A percentile compares a stretch with the other conserved stretches of the same genome.
Conservation (phyloP, 768 basidiomycete genomes). For the Leccinum subgranulosum region DNA sequence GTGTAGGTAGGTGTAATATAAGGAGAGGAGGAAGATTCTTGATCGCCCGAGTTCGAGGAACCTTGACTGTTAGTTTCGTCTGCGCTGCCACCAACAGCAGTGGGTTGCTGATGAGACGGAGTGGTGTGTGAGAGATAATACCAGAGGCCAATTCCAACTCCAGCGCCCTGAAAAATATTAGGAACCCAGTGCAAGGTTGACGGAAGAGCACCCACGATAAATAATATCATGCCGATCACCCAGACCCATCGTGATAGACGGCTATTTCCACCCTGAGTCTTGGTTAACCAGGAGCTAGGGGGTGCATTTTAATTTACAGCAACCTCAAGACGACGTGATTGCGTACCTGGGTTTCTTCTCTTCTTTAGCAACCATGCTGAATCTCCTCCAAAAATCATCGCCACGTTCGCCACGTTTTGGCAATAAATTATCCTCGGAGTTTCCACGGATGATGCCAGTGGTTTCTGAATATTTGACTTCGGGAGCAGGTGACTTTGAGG, state of each 20-base stretch:
- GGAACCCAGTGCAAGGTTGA: not conserved
- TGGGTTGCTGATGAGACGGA: slow-evolving; percentile 50
- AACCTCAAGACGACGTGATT: not conserved
- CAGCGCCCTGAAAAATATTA: slow-evolving; percentile 38
- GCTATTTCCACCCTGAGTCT: slow-evolving; percentile 54
- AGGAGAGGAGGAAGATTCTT: slow-evolving; percentile 23
- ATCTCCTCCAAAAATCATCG: slow-evolving; percentile 85
- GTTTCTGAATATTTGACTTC: slow-evolving; percentile 49
- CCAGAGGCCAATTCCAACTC: slow-evolving; percentile 56
- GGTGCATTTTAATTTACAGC: not conserved
- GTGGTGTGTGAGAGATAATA: slow-evolving; percentile 55
- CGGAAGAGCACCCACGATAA: slow-evolving; percentile 41
- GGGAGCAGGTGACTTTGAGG: slow-evolving; percentile 37
- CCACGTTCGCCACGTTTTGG: slow-evolving; percentile 69
- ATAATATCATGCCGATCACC: slow-evolving; percentile 57
- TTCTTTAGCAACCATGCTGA: slow-evolving; percentile 78
- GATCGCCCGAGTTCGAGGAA: slow-evolving; percentile 11
- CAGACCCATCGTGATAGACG: slow-evolving; percentile 67
- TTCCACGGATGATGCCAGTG: slow-evolving; percentile 56
- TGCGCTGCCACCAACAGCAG: slow-evolving; percentile 61
- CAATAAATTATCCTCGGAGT: slow-evolving; percentile 63
- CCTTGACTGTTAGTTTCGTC: slow-evolving; percentile 33
- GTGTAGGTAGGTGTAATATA: slow-evolving; percentile 65
- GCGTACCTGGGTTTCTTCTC: slow-evolving; percentile 52
- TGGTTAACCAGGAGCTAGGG: slow-evolving; percentile 61